A percentile compares a stretch with the other conserved stretches of the same genome.
phyloP scores from a whole-genome alignment of 1,284 basidiomycete genomes.

The Malassezia arunalokei region DNA sequence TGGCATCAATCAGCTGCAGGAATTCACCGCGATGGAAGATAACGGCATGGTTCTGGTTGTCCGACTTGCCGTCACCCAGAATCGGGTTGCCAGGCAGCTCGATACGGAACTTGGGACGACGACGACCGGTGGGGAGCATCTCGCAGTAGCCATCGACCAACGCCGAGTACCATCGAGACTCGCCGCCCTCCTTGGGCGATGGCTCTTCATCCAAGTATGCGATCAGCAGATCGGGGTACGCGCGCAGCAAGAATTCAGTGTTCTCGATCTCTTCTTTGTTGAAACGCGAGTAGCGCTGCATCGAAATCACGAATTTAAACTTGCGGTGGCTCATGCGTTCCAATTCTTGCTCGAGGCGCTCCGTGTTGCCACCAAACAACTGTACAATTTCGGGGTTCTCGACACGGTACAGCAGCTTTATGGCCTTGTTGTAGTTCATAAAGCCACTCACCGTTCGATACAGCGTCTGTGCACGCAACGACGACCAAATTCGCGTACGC shows the following conservation, averaged over 20 bases:
- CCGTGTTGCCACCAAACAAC: conserved; percentile 90
- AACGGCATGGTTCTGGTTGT: conserved; percentile 99
- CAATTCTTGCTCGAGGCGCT: conserved; percentile 87
- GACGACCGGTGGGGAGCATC: conserved; percentile 73
- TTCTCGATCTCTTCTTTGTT: conserved; percentile 99
- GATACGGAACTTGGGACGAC: conserved; percentile 93
- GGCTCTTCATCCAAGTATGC: conserved; percentile 96
- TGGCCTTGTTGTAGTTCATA: conserved; percentile 99
- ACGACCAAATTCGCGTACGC: conserved; percentile 97
- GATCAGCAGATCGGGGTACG: conserved; percentile 97
- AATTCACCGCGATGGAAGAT: conserved; percentile 99
- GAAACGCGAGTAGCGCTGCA: conserved; percentile 99
- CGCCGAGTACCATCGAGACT: conserved; percentile 85
- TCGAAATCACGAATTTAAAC: conserved; percentile 98
- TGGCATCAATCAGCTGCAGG: conserved; percentile 95
- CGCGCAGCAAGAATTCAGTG: conserved; percentile 90
- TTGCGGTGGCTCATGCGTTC: conserved; percentile 95
- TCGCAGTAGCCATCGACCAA: conserved; percentile 97
- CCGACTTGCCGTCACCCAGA: conserved; percentile 95
- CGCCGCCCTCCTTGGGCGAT: conserved; percentile 77
- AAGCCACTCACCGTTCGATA: conserved; percentile 98
- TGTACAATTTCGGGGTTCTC: conserved; percentile 99
- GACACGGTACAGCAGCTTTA: conserved; percentile 97
- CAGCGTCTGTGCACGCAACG: conserved; percentile 89
- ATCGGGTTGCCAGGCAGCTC: conserved; percentile 98